Base-by-base conservation (phyloP, 176 grass and related monocot genomes). In the Alopecurus myosuroides region DNA sequence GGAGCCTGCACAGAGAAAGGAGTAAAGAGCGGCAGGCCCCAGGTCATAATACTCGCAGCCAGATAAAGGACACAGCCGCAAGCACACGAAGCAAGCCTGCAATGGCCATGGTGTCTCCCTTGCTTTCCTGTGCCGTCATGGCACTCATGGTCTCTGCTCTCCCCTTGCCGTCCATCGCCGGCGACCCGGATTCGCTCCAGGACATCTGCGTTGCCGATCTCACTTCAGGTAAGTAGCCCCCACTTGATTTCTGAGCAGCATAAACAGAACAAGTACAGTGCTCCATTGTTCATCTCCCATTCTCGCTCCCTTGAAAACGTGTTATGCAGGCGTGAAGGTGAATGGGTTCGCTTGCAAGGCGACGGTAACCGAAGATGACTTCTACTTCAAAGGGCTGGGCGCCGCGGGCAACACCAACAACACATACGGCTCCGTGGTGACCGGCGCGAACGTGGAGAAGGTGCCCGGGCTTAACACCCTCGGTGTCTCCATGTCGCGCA, bases 121-220 rank as follows among this genome's bases (percentile, higher is more conserved):
- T 75, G 58, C 37, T 70, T 31, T 33, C 39, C 1, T 42, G 39
- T 4, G 31, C 70, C 83, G 4, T 77, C 30, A 11, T 85, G 20
- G 70, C 60, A n/a, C 19, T 74, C 26, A 25, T 81, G 2, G 12
- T 85, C 50, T 0, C 58, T 11, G 57, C 60, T 25, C 71, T 70
- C 1, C 63, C 51, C 39, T 33, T 52, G 23, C 70, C 23, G 2
- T 61, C 78, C 71, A 5, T 77, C 49, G 71, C 78, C 13, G 72
- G 88, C 71, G 88, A 89, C 52, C 33, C 88, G 2, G 88, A 86
- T 63, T 3, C 86, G 49, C 88, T 89, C 40, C 88, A 89, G 78
- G 88, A 86, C 88, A 70, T 89, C 71, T 89, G 88, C 41, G 88
- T 86, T 51, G 88, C 88, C 2, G 83, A 89, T 4, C 83, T 89